These are phyloP conservation scores for Takashimella koratensis DNA, from an alignment of 1,284 basidiomycete species.

Conservation along the genomic window DNA sequence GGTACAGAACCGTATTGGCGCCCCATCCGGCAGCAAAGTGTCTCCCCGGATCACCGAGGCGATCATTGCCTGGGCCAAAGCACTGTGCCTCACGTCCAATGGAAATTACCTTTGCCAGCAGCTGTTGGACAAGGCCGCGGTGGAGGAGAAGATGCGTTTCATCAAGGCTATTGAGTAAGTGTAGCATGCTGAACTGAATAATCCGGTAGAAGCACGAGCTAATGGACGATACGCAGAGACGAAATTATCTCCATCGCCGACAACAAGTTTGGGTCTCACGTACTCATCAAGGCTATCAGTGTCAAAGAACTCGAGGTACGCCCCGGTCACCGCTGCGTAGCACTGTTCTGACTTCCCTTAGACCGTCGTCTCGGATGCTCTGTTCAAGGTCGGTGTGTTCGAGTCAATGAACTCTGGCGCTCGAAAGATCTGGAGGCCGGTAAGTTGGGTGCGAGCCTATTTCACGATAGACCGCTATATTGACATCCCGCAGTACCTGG, in stretches of 20 bases:
- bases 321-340: not conserved
- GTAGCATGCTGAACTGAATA: not conserved
- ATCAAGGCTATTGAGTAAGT: conserved; percentile 37
- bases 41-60: conserved; percentile 16
- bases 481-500: conserved; percentile 41
- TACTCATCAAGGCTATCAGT: conserved; percentile 41
- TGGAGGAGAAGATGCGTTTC: conserved; percentile 35
- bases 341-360: not conserved
- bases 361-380: conserved; percentile 31
- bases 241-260: conserved; percentile 42
- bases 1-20: conserved; percentile 8
- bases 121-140: conserved; percentile 35
- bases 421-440: conserved; percentile 41
- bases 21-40: conserved; percentile 7
- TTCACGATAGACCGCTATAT: too few relatives aligned
- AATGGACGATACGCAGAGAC: too few relatives aligned
- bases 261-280: conserved; percentile 45
- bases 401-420: conserved; percentile 44
- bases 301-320: conserved; percentile 41
- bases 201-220: too few relatives aligned
- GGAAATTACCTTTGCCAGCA: conserved; percentile 47
- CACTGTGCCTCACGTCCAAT: conserved; percentile 42
- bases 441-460: too few relatives aligned
- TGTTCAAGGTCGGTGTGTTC: conserved; percentile 36
- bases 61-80: conserved; percentile 37